Conservation (phyloP, 1,284 basidiomycete genomes). For the Amylostereum chailletii region DNA sequence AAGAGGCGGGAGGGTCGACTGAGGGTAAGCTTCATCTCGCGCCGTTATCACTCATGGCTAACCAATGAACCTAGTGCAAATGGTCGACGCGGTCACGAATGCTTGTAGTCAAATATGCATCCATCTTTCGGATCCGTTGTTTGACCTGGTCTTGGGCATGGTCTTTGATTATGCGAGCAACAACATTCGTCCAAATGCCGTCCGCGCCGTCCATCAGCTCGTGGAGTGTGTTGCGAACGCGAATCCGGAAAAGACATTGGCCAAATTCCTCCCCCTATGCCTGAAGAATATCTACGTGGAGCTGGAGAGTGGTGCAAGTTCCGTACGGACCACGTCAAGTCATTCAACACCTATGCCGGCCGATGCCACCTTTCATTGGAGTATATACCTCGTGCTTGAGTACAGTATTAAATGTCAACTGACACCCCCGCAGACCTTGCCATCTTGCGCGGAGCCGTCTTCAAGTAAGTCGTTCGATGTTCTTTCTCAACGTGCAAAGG, state of each 20-base stretch:
- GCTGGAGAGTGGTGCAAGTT: slow-evolving; percentile 82
- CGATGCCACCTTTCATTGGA: slow-evolving; percentile 88
- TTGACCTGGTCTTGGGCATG: slow-evolving; percentile 77
- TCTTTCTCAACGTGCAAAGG: slow-evolving; percentile 4
- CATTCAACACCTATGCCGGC: slow-evolving; percentile 64
- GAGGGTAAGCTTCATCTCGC: slow-evolving; percentile 38
- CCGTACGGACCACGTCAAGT: slow-evolving; percentile 72
- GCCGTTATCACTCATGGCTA: background rate
- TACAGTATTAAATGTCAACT: too few relatives aligned
- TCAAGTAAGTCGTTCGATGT: slow-evolving; percentile 43
- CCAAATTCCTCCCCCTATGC: slow-evolving; percentile 72
- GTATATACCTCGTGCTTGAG: slow-evolving; percentile 28
- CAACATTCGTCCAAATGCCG: slow-evolving; percentile 77
- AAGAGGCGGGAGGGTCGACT: slow-evolving; percentile 59
- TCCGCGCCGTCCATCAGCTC: slow-evolving; percentile 80
- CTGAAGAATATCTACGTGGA: slow-evolving; percentile 66
- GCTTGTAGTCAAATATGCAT: slow-evolving; percentile 75
- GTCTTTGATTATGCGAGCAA: slow-evolving; percentile 72
- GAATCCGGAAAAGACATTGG: slow-evolving; percentile 69
- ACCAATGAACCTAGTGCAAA: slow-evolving; percentile 35
- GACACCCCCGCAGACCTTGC: slow-evolving; percentile 41
- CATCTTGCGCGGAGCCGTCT: slow-evolving; percentile 59
- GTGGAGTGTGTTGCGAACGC: slow-evolving; percentile 83
- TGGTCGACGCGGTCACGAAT: slow-evolving; percentile 60
- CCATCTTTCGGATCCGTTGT: slow-evolving; percentile 76